A percentile compares a stretch with the other conserved stretches of the same genome.
phyloP scores from a whole-genome alignment of 441 rosid species.

The Mallotus repandus region DNA sequence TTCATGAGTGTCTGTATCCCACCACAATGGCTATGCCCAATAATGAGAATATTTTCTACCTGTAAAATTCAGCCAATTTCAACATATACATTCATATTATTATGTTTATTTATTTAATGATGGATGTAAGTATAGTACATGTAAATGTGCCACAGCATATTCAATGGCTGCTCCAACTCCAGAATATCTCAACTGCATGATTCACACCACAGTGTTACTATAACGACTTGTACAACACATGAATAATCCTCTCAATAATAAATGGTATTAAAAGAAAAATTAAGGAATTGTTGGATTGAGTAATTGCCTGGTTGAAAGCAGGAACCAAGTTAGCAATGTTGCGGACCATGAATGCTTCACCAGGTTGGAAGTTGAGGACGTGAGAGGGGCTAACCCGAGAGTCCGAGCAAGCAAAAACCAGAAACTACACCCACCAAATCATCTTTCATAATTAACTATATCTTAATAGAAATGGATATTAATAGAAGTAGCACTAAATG shows the following conservation, averaged over 20 bases:
- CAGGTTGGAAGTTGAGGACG: constrained; percentile 72
- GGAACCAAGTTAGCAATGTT: constrained; percentile 92
- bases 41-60: constrained; percentile 37
- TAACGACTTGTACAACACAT: no score
- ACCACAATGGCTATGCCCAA: constrained; percentile 45
- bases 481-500: not conserved
- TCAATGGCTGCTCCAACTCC: constrained; percentile 64
- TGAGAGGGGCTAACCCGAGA: constrained; percentile 84
- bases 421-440: constrained; percentile 45
- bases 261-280: no score
- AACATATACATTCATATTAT: not conserved
- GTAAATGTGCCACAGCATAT: constrained; percentile 43
- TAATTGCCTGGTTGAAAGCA: constrained; percentile 56
- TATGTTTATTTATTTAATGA: no score
- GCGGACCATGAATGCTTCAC: constrained; percentile 73
- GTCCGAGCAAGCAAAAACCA: constrained; percentile 94
- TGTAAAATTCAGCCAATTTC: not conserved
- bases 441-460: no score
- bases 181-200: constrained; percentile 41
- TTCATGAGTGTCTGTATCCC: constrained; percentile 39
- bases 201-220: not conserved
- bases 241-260: no score
- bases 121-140: constrained; percentile 29
- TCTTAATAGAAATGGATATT: no score
- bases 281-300: no score